Evolutionary conservation across 208 protist genomes (phyloP).

Genomic region (Wallacemonas sp.): DNA sequence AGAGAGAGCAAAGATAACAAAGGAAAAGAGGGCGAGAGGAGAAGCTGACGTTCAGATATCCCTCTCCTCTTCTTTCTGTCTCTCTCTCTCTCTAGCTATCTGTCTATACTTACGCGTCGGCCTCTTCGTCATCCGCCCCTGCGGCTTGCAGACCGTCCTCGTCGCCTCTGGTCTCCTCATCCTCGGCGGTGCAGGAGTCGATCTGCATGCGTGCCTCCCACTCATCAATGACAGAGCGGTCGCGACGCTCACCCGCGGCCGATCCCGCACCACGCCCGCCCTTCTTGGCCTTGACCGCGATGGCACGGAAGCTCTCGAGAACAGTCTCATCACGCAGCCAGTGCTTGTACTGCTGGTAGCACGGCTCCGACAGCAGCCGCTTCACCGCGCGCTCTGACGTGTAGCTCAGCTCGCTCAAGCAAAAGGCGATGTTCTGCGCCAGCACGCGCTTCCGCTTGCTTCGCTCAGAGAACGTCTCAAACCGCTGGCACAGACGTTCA

Average conservation of each 20-base stretch:
- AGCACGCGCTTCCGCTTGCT: constrained; percentile 67
- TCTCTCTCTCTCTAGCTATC: too few relatives aligned
- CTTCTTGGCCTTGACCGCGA: constrained; percentile 76
- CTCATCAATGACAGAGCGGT: constrained; percentile 76
- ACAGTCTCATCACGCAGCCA: constrained; percentile 81
- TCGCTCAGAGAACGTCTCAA: constrained; percentile 77
- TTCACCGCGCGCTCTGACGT: constrained; percentile 72
- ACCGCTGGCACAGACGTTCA: constrained; percentile 84
- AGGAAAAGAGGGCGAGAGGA: constrained; percentile 20
- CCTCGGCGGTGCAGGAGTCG: constrained; percentile 31
- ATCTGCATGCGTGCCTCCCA: constrained; percentile 80
- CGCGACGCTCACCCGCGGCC: constrained; percentile 49
- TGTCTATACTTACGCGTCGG: too few relatives aligned
- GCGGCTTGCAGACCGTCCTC: too few relatives aligned
- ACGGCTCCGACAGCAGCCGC: constrained; percentile 78
- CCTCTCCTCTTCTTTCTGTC: too few relatives aligned
- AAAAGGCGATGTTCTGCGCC: constrained; percentile 85
- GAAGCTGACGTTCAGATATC: too few relatives aligned
- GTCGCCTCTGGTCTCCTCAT: constrained; percentile 21
- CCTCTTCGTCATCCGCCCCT: constrained; percentile 9
- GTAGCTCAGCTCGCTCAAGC: constrained; percentile 84
- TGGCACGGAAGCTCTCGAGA: constrained; percentile 77
- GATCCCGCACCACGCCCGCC: constrained; percentile 32
- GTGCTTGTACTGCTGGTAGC: constrained; percentile 88
- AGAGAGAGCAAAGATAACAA: too few relatives aligned